These are phyloP conservation scores for Trifolium fragiferum DNA, from an alignment of 306 rosid genomes.

Conservation along the genomic window DNA sequence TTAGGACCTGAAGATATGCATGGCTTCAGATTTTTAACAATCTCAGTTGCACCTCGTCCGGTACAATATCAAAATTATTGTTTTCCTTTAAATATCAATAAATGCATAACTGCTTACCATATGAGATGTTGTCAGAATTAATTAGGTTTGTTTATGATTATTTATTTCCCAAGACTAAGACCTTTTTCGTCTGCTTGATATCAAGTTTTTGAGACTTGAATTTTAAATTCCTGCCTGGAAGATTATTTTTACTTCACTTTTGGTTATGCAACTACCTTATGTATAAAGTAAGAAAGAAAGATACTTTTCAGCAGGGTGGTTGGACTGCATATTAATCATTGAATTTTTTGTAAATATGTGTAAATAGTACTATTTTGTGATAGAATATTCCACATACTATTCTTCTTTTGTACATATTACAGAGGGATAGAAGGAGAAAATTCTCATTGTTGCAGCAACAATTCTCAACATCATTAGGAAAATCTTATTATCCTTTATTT, in stretches of 20 bases:
- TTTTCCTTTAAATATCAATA: conserved; percentile 38
- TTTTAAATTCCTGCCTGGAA: not conserved
- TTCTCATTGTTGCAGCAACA: too few species aligned
- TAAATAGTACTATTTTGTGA: not conserved
- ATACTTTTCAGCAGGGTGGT: conserved; percentile 26
- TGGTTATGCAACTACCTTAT: conserved; percentile 23
- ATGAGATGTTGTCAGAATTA: conserved; percentile 15
- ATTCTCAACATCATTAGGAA: too few species aligned
- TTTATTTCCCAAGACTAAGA: not conserved
- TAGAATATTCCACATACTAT: not conserved
- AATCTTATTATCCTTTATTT: too few species aligned
- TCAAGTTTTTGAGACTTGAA: conserved; percentile 2
- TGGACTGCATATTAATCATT: conserved; percentile 6
- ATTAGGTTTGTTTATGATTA: conserved; percentile 15
- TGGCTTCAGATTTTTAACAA: conserved; percentile 92
- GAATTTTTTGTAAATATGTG: not conserved
- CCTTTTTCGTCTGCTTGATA: conserved; percentile 27
- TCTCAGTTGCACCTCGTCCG: conserved; percentile 99
- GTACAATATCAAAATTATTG: conserved; percentile 52
- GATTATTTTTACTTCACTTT: conserved; percentile 15
- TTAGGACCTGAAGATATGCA: conserved; percentile 87
- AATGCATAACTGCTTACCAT: conserved; percentile 18
- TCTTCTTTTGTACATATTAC: too few species aligned
- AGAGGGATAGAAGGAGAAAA: too few species aligned
- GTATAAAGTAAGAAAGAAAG: conserved; percentile 24